A percentile compares a stretch with the other conserved stretches of the same genome.
Conservation (phyloP, 2,329 filamentous ascomycete species). For the Stenocarpella maydis region DNA sequence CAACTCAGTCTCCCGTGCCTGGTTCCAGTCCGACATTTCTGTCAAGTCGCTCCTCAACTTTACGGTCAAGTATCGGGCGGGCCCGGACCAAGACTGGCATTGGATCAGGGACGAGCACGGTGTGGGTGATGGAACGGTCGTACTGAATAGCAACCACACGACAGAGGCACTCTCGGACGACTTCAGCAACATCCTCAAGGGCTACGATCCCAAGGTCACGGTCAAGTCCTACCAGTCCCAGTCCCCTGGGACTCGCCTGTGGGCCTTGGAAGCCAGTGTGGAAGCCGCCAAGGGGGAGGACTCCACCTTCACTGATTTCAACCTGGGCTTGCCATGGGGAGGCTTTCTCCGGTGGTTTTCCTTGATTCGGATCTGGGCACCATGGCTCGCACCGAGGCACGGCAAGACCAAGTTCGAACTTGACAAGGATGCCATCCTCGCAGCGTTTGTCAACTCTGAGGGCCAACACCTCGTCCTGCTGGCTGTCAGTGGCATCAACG, state of each 20-base stretch:
- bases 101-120: constrained; percentile 75
- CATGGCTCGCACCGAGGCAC: constrained; percentile 91
- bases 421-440: constrained; percentile 80
- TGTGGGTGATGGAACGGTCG: constrained; percentile 68
- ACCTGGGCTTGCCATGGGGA: constrained; percentile 70
- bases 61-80: constrained; percentile 73
- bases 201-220: constrained; percentile 63
- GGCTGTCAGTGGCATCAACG: constrained; percentile 76
- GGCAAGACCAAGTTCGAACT: constrained; percentile 72
- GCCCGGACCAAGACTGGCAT: constrained; percentile 65
- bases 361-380: constrained; percentile 78
- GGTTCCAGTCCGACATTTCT: constrained; percentile 62
- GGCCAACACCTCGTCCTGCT: constrained; percentile 82
- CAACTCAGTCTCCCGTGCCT: constrained; percentile 51
- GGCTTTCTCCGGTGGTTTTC: constrained; percentile 76
- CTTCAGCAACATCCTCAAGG: constrained; percentile 64
- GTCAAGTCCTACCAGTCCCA: constrained; percentile 68
- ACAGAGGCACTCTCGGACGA: constrained; percentile 46
- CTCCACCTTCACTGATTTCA: constrained; percentile 64
- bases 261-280: constrained; percentile 69
- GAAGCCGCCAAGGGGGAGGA: constrained; percentile 62
- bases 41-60: constrained; percentile 64
- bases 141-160: constrained; percentile 54
- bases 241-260: constrained; percentile 73
- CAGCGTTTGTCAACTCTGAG: constrained; percentile 76